Evolutionary conservation across 139 green algal species (phyloP), one percentile per base, ranked within the genome.

Genomic region (Coelastrella sp.): DNA sequence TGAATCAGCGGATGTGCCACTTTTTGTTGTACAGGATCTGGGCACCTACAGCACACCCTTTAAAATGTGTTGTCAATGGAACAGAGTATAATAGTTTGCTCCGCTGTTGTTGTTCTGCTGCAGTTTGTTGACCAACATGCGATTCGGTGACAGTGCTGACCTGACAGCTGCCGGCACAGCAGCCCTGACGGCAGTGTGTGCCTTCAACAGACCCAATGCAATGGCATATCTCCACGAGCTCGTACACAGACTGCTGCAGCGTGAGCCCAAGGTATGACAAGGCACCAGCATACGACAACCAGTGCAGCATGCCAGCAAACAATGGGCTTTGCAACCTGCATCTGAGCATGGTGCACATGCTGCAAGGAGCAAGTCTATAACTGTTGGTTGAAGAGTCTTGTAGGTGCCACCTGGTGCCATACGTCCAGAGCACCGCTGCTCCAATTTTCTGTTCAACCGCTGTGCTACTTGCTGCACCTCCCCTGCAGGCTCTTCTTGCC

Each of bases 181-280:
- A 59, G 85, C 85, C 4, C 58, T 90, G 16, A 73, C 54, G n/a
- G 73, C 85, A 32, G 22, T 90, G 57, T 74, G 58, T 11, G 54
- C 73, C 47, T 57, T 90, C 61, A 90, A 90, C 73, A 60, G 85
- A 8, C 32, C 57, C 5, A 82, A 82, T 73, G 64, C 58, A 64
- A 4, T 73, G 19, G 83, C 71, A 20, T 47, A 17, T 3, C 71
- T 90, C n/a, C 73, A 73, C 3, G 85, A 90, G 85, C 73, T 90
- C 56, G 85, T 90, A 73, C 85, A 82, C 85, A 79, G 85, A 32
- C 73, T 90, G 73, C 66, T 88, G 66, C 47, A 65, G 16, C 66
- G 68, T 56, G 66, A 88, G 73, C 58, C 85, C 17, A 83, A 90
- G 85, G 83, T 81, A 61, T 7, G 83, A 19, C 10, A 22, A 19